Percentiles rank a stretch among this genome's conserved stretches.
These are phyloP conservation scores for Pyracantha coccinea DNA, from an alignment of 331 rosid genomes.

Conservation along the genomic window DNA sequence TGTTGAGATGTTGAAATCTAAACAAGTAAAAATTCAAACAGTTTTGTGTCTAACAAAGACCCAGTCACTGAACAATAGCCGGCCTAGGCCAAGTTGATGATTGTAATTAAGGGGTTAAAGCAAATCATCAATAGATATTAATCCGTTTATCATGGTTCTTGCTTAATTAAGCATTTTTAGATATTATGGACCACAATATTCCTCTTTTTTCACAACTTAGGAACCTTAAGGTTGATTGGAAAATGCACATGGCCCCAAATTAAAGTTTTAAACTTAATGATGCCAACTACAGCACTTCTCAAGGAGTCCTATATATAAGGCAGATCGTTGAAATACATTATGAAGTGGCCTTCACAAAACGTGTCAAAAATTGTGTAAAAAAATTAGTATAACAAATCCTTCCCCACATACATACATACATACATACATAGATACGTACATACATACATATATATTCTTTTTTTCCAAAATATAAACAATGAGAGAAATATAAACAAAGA, in stretches of 20 bases:
- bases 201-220: background rate
- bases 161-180: background rate
- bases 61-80: background rate
- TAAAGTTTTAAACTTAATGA: too few relatives aligned
- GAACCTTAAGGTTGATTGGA: background rate
- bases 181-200: background rate
- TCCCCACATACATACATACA: too few relatives aligned
- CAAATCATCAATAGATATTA: background rate
- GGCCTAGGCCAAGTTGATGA: background rate
- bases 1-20: background rate
- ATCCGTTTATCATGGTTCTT: slow-evolving; percentile 4
- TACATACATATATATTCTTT: too few relatives aligned
- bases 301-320: too few relatives aligned
- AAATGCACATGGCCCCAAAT: too few relatives aligned
- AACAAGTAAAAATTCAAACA: background rate
- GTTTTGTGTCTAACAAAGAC: background rate
- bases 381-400: too few relatives aligned
- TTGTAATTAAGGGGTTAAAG: background rate
- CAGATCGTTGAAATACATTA: too few relatives aligned
- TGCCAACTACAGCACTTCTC: too few relatives aligned
- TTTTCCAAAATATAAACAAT: too few relatives aligned
- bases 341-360: too few relatives aligned
- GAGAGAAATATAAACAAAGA: background rate
- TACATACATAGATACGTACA: too few relatives aligned
- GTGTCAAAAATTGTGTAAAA: too few relatives aligned